Base-by-base conservation (phyloP, 176 grass and related monocot species). In the Aegilops longissima region DNA sequence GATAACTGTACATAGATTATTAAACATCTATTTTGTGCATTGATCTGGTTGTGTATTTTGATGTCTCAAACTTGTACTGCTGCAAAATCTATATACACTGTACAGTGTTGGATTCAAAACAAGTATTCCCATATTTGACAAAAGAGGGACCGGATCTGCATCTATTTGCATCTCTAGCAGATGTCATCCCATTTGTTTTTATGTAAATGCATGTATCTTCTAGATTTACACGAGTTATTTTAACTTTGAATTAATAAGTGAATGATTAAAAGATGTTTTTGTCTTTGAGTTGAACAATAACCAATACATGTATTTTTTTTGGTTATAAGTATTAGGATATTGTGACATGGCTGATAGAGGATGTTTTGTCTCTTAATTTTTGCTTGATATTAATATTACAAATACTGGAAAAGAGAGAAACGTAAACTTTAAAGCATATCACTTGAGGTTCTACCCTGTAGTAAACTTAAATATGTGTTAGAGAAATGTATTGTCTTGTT, bases 401-500 rank as follows among this genome's bases (percentile, higher is more conserved):
- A 36, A 65, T 52, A 9, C 17, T 79, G 30, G 38, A 59, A 12
- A 35, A 35, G 20, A 59, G 56, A 9, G 18, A 14, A 14, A 24
- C 31, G 14, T 73, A 20, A 76, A 54, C 14, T 54, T 47, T 11
- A 20, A 20, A 76, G 8, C 44, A 54, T 52, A 51, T 30, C 38
- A 73, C 11, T 73, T 24, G n/a, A 42, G 36, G 25, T 45, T 27
- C 12, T 54, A 33, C 7, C 8, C 72, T 5, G 12, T 14, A 30
- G 13, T 45, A 45, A 74, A 45, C 23, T 49, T 49, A 27, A 29
- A 13, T 51, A 51, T 51, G 24, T 2, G 14, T 29, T 52, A 16
- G n/a, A 17, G 25, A 76, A 76, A 76, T 76, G 73, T 56, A 76
- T 45, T 21, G 12, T 73, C 11, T 85, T 73, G 20, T 80, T 71